Evolutionary conservation across 352 stramenopile genomes (phyloP), one percentile per base, ranked within the genome.

Genomic region (Globisporangium cystogenes): DNA sequence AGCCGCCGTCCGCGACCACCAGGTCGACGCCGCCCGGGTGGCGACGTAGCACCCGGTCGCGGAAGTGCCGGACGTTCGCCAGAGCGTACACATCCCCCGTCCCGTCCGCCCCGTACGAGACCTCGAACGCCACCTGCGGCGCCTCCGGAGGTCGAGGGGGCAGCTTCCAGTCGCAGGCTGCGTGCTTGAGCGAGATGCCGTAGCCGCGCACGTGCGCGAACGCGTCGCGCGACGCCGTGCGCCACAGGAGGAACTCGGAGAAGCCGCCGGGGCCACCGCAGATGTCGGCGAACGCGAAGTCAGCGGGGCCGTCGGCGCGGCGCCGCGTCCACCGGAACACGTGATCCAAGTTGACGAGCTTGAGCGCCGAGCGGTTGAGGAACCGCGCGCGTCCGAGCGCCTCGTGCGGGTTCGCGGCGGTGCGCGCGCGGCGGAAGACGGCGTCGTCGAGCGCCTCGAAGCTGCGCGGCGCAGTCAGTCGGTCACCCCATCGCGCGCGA

Each of bases 311-410:
- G 16, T 50, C 48, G 12, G 11, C 6, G 16, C 12, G 48, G 15
- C 15, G n/a, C 11, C 10, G 11, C 47, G 76, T 89, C 64, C 65
- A 86, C 10, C 62, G 20, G 36, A 90, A 87, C 11, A 88, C 51
- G 45, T 80, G 62, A 52, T 93, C 78, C 45, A 93, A 55, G 27
- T 86, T 80, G 47, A 74, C 82, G 43, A 93, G 63, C 51, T 93
- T 93, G 76, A 93, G 87, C 3, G 82, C 82, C 33, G 82, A 88
- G 16, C 82, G 78, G 45, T 91, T 91, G 50, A 93, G 56, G 36
- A 93, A 93, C 7, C 59, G 71, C 51, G 73, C 61, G 48, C 68
- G 70, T 2, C 82, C 82, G 18, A 93, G 42, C 12, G 52, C 40
- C 54, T 93, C 80, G 21, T 72, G 91, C 14, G 55, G 51, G 41